Conservation (phyloP, 441 rosid genomes). For the Pelargonium australe region DNA sequence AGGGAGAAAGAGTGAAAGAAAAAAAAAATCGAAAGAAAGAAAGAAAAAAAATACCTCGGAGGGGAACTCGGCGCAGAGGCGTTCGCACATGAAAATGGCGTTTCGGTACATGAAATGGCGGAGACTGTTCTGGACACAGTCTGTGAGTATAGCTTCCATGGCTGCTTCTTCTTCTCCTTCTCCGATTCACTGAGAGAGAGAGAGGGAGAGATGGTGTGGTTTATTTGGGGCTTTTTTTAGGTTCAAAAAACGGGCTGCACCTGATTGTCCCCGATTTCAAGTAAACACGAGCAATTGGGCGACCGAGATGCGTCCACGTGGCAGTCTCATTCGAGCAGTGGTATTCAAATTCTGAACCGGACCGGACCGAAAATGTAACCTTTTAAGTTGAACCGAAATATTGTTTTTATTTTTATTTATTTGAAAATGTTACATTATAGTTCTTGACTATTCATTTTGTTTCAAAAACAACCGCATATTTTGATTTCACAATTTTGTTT, state of each 20-base stretch:
- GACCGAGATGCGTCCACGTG: too few species aligned
- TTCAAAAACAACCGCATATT: too few species aligned
- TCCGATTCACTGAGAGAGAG: conserved; percentile 20
- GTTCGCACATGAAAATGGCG: conserved; percentile 93
- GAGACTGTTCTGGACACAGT: conserved; percentile 74
- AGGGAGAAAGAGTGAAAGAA: not conserved
- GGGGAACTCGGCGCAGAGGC: conserved; percentile 92
- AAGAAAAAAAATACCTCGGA: conserved; percentile 50
- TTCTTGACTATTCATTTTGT: too few species aligned
- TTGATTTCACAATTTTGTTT: too few species aligned
- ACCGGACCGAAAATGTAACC: too few species aligned
- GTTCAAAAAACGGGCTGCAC: conserved; percentile 35
- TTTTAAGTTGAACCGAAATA: too few species aligned
- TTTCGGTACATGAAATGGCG: conserved; percentile 72
- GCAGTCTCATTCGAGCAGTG: too few species aligned
- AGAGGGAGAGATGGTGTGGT: conserved; percentile 24
- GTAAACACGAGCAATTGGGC: too few species aligned
- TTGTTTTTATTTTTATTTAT: too few species aligned
- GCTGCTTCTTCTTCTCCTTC: conserved; percentile 21
- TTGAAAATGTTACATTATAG: too few species aligned
- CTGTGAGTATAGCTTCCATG: conserved; percentile 84
- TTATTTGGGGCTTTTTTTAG: conserved; percentile 25
- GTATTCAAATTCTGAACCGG: too few species aligned
- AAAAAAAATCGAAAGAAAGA: not conserved
- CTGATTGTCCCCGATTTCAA: too few species aligned